Base-by-base conservation (phyloP, 1,284 basidiomycete genomes). In the Schizophyllum amplum region DNA sequence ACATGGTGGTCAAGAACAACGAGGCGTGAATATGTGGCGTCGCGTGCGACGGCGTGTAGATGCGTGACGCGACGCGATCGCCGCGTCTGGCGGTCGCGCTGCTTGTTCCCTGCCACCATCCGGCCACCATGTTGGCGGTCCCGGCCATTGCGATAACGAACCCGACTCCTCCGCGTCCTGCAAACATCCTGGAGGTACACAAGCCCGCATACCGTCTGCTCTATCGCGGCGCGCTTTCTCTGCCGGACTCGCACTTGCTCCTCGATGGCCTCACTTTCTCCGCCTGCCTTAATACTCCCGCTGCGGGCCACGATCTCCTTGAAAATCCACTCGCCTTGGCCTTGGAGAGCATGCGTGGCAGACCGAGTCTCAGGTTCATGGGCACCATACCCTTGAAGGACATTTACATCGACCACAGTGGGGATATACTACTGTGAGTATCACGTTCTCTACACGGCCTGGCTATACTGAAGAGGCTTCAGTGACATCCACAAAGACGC, bases 291-390 rank as follows among this genome's bases (percentile, higher is more conserved):
- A 78, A 56, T 72, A 74, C 2, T 73, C 74, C 0, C 69, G n/a
- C 67, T 15, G 70, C 69, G 53, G 63, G 71, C 17, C 58, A 65
- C 47, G 59, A 69, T 20, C 70, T 90, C 5, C 74, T 91, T 23
- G 72, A 84, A 55, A 87, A 86, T 58, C 83, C 84, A 0, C 72
- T 90, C 9, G 84, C 87, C 1, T 68, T 91, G 24, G 84, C 86
- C 0, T 65, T 90, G 55, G 88, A 91, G 69, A 88, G 81, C 68
- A 87, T 91, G 86, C 84, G 86, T 50, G 86, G 87, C n/a, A 71
- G 86, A 42, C 84, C 83, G 1, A 78, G 77, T 26, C 70, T 91
- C 22, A 75, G 79, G 33, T 78, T 87, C 58, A 71, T 82, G 53
- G 84, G 82, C 1, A 74, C 74, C 1, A 74, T 81, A 23, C 73